A percentile compares a stretch with the other conserved stretches of the same genome.
Conservation (phyloP, 441 rosid genomes). For the Populus hybrid region DNA sequence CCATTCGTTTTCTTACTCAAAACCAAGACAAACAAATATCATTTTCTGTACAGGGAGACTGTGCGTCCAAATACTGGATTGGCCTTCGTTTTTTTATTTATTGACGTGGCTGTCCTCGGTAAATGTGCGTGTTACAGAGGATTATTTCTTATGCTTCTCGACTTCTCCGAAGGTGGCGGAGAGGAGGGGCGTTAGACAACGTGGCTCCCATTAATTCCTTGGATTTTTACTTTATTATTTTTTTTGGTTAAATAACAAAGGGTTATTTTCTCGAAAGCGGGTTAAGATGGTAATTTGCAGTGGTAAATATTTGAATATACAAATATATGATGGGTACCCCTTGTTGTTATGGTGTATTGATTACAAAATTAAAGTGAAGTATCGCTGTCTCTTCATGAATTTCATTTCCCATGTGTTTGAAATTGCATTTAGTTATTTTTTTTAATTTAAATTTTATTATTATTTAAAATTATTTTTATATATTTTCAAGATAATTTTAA, state of each 20-base stretch:
- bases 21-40: neutral
- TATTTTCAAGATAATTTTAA: too few species aligned
- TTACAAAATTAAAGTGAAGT: too few species aligned
- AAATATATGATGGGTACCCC: neutral
- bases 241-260: neutral
- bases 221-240: neutral
- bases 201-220: constrained; percentile 21
- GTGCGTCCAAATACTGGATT: neutral
- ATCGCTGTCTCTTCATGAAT: too few species aligned
- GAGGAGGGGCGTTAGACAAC: neutral
- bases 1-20: constrained; percentile 31
- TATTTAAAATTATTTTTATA: too few species aligned
- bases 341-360: too few species aligned
- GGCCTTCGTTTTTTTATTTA: neutral
- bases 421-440: too few species aligned
- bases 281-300: neutral
- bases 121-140: constrained; percentile 19
- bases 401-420: too few species aligned
- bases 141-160: neutral
- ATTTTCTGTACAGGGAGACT: neutral
- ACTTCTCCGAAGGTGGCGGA: neutral
- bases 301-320: too few species aligned
- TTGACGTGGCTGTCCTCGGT: neutral
- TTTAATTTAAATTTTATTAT: too few species aligned
- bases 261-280: neutral